A percentile compares a stretch with the other conserved stretches of the same genome.
These are phyloP conservation scores for Selenicereus undatus DNA, from an alignment of 148 eudicot genomes.

Conservation along the genomic window DNA sequence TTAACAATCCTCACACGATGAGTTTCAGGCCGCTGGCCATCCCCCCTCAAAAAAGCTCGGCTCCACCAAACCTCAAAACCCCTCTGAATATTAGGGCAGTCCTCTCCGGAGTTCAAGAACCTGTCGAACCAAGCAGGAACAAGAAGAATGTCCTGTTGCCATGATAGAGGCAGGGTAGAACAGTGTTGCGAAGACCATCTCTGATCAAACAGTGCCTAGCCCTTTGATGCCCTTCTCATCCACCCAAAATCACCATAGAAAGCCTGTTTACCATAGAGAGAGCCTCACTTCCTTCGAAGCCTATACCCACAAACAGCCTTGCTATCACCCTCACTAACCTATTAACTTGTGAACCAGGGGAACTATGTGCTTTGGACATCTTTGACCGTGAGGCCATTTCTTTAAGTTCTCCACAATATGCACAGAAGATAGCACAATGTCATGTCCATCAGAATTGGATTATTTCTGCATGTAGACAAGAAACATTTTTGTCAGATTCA, in stretches of 20 bases:
- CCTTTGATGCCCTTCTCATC: constrained; percentile 93
- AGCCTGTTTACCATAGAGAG: constrained; percentile 45
- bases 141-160: constrained; percentile 87
- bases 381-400: constrained; percentile 64
- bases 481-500: too few species aligned
- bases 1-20: constrained; percentile 43
- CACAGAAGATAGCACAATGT: not conserved
- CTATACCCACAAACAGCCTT: constrained; percentile 75
- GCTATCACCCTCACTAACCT: constrained; percentile 79
- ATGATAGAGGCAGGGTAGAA: constrained; percentile 69
- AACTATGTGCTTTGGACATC: constrained; percentile 67
- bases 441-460: too few species aligned
- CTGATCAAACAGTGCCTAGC: constrained; percentile 75
- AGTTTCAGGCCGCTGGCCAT: constrained; percentile 39
- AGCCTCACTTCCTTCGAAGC: constrained; percentile 78
- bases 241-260: constrained; percentile 91
- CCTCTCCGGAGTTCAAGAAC: constrained; percentile 78
- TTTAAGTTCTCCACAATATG: constrained; percentile 60
- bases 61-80: constrained; percentile 99
- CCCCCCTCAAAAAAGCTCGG: constrained; percentile 27
- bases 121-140: constrained; percentile 90
- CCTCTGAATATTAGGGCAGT: constrained; percentile 84
- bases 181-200: constrained; percentile 83
- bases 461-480: too few species aligned
- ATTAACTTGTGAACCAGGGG: constrained; percentile 67